Evolutionary conservation across 2,329 filamentous ascomycete species (phyloP), one percentile per base, ranked within the genome.

Genomic region (Fusarium paranaense): DNA sequence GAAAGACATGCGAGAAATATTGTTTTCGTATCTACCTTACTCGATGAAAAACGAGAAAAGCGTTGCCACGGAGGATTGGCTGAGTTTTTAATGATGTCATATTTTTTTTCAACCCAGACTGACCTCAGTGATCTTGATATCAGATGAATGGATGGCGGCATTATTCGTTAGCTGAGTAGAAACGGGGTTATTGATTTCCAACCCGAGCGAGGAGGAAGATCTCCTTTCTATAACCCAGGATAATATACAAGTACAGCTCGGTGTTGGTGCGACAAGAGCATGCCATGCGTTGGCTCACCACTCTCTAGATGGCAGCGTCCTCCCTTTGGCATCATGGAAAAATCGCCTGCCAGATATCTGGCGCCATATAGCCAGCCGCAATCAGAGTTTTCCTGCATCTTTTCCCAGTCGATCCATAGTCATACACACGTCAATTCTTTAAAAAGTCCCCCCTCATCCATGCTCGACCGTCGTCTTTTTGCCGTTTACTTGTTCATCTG

Each of bases 401-500:
- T 52, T 27, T 52, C 27, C 18, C 20, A 38, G 42, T 47, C 14
- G 42, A 27, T 66, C 40, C 61, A 58, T 78, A 78, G 69, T 78
- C 73, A 66, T 78, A 78, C 75, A 77, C 62, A 77, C 62, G 37
- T 35, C 47, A 57, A 52, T 25, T 47, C 52, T 57, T 57, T 47
- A 45, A 45, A 20, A 18, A 33, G 22, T 20, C 16, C n/a, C 16
- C 27, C 25, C 33, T 33, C 11, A 22, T 16, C 32, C 32, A 37
- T 52, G 14, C 42, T 62, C 27, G 18, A 50, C 33, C 54, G 13
- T 60, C 13, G 32, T 57, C 37, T 16, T 47, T 25, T 47, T 9
- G 14, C 50, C 40, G n/a, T 35, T 68, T 77, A 75, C 80, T 85
- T 82, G 78, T 85, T 84, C 85, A 88, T 85, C 79, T 85, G 83